phyloP scores from a whole-genome alignment of 2,329 filamentous ascomycete genomes.

The Penicillium decumbens region DNA sequence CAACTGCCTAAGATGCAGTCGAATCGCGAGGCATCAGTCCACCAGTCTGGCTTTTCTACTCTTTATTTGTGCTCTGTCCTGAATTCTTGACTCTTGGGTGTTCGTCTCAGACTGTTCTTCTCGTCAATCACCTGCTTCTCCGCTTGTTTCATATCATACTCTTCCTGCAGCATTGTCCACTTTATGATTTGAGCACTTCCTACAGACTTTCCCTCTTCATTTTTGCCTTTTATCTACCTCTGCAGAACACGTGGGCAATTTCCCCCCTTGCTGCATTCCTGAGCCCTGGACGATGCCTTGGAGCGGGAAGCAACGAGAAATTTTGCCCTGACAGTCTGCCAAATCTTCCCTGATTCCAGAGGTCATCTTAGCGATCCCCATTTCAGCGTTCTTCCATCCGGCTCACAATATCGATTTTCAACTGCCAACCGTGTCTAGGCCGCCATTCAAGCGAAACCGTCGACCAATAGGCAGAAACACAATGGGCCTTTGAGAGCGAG shows the following conservation, averaged over 20 bases:
- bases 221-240: not conserved
- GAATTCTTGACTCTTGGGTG: slow-evolving; percentile 1
- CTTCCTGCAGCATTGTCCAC: slow-evolving; percentile 1
- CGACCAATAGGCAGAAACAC: not conserved
- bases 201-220: not conserved
- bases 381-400: not conserved
- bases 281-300: slow-evolving; percentile 15
- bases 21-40: not conserved
- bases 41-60: slow-evolving; percentile 1
- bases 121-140: slow-evolving; percentile 10
- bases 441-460: slow-evolving; percentile 1
- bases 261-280: slow-evolving; percentile 19
- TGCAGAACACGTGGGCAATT: slow-evolving; percentile 1
- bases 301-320: slow-evolving; percentile 6
- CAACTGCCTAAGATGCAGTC: not conserved
- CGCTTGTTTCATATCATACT: slow-evolving; percentile 2
- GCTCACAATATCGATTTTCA: not conserved
- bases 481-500: slow-evolving; percentile 2
- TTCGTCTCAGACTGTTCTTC: slow-evolving; percentile 8
- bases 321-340: slow-evolving; percentile 3
- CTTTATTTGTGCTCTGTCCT: slow-evolving; percentile 5
- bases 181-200: not conserved
- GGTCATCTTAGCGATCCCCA: not conserved
- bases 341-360: slow-evolving; percentile 3
- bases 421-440: not conserved